These are phyloP conservation scores for Fusarium sp. DNA, from an alignment of 2,329 filamentous ascomycete species.

Conservation along the genomic window DNA sequence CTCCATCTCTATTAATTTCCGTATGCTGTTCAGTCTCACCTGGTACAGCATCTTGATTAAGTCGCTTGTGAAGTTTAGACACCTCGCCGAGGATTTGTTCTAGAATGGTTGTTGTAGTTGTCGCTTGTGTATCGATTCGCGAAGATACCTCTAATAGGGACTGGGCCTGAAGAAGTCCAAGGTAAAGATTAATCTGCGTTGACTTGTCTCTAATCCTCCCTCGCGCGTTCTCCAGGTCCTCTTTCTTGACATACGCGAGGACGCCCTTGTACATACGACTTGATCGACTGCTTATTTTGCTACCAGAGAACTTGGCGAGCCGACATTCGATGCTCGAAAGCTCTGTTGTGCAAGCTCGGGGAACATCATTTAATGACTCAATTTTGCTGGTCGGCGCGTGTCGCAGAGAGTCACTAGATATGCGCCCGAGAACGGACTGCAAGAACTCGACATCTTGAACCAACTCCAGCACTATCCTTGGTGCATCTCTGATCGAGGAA, in stretches of 20 bases:
- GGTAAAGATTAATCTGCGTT: slow-evolving; percentile 24
- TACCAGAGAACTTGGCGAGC: background rate
- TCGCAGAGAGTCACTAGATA: background rate
- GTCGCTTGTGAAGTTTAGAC: slow-evolving; percentile 3
- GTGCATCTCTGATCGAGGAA: slow-evolving; percentile 14
- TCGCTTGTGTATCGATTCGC: slow-evolving; percentile 6
- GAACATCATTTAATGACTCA: slow-evolving; percentile 5
- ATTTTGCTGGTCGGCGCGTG: slow-evolving; percentile 6
- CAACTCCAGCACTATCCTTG: background rate
- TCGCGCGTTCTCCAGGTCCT: slow-evolving; percentile 19
- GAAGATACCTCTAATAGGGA: slow-evolving; percentile 15
- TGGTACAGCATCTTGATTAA: background rate
- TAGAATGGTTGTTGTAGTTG: slow-evolving; percentile 12
- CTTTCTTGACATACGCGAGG: slow-evolving; percentile 21
- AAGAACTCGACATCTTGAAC: background rate
- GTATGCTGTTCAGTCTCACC: background rate
- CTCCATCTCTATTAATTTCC: background rate
- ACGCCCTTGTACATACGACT: background rate
- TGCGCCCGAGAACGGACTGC: slow-evolving; percentile 3
- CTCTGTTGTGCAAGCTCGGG: background rate
- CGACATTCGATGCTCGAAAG: slow-evolving; percentile 4
- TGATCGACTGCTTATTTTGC: background rate
- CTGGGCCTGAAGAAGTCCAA: slow-evolving; percentile 28
- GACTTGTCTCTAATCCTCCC: slow-evolving; percentile 23
- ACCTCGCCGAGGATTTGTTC: slow-evolving; percentile 22